Evolutionary conservation across 148 eudicot genomes (phyloP).

Genomic region (Gaultheria prostrata): DNA sequence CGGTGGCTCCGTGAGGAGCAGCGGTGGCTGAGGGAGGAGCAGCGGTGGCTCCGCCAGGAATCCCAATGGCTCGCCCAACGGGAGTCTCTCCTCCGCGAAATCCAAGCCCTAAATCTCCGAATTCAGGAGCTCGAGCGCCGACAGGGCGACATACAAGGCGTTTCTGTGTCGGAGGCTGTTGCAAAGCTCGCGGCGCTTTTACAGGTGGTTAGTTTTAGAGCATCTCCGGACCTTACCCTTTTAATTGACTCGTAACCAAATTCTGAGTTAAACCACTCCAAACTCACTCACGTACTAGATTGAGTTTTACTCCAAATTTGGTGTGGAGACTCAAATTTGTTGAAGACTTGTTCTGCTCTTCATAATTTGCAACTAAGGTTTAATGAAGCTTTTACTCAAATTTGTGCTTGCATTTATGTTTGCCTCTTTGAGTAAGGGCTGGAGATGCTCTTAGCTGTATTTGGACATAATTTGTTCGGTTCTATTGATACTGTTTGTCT

Average conservation of each 20-base stretch:
- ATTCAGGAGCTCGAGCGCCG: slow-evolving; percentile 45
- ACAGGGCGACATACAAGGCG: slow-evolving; percentile 18
- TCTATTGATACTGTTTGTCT: not conserved
- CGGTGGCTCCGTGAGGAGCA: slow-evolving; percentile 93
- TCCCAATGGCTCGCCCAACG: slow-evolving; percentile 69
- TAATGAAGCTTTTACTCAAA: too few species aligned
- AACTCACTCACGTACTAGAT: too few species aligned
- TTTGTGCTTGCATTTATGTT: too few species aligned
- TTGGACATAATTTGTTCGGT: not conserved
- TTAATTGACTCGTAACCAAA: not conserved
- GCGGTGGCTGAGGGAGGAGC: slow-evolving; percentile 92
- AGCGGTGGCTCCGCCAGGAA: slow-evolving; percentile 89
- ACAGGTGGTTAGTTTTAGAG: slow-evolving; percentile 25
- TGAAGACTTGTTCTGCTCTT: too few species aligned
- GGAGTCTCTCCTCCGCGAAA: slow-evolving; percentile 48
- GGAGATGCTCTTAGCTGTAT: too few species aligned
- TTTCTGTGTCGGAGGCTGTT: slow-evolving; percentile 34
- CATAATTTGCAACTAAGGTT: too few species aligned
- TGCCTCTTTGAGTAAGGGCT: too few species aligned
- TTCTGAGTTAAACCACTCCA: too few species aligned
- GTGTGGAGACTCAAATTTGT: too few species aligned
- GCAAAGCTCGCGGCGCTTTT: slow-evolving; percentile 38
- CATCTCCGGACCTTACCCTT: too few species aligned
- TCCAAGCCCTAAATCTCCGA: slow-evolving; percentile 38
- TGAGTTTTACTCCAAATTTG: too few species aligned